These are phyloP conservation scores for Cairneyella variabilis DNA, from an alignment of 495 filamentous ascomycete genomes.

Conservation along the genomic window DNA sequence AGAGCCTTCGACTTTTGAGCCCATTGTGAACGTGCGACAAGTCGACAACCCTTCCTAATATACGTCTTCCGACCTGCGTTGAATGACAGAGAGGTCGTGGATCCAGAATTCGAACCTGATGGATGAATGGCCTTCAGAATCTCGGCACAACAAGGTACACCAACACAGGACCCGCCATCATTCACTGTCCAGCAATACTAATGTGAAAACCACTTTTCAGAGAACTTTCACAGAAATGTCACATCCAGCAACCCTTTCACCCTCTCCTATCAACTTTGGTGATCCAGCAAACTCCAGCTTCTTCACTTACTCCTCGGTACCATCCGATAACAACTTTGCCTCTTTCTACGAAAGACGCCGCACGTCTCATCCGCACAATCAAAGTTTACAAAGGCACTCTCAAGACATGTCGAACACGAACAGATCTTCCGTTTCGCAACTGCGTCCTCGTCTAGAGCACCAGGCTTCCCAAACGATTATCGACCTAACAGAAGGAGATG, in stretches of 20 bases:
- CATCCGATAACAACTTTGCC: conserved; percentile 23
- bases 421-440: conserved; percentile 14
- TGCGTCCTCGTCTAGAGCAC: conserved; percentile 22
- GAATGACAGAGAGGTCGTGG: neutral
- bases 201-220: conserved; percentile 12
- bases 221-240: conserved; percentile 26
- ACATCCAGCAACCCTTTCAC: conserved; percentile 23
- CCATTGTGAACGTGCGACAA: neutral
- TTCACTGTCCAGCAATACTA: conserved; percentile 5
- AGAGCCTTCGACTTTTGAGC: neutral
- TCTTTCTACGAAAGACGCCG: conserved; percentile 21
- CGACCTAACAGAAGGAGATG: conserved; percentile 37
- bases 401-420: conserved; percentile 21
- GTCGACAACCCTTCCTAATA: too few relatives aligned
- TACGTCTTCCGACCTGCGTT: too few relatives aligned
- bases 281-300: conserved; percentile 15
- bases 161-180: neutral
- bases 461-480: conserved; percentile 32
- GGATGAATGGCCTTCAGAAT: conserved; percentile 18
- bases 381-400: conserved; percentile 15
- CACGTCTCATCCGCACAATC: conserved; percentile 27
- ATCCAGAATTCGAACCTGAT: conserved; percentile 6
- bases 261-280: conserved; percentile 22
- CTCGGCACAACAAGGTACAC: conserved; percentile 22
- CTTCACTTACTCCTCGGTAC: conserved; percentile 1